phyloP scores from a whole-genome alignment of 192 early-diverging fungal genomes.

The Gryganskiella cystojenkinii region DNA sequence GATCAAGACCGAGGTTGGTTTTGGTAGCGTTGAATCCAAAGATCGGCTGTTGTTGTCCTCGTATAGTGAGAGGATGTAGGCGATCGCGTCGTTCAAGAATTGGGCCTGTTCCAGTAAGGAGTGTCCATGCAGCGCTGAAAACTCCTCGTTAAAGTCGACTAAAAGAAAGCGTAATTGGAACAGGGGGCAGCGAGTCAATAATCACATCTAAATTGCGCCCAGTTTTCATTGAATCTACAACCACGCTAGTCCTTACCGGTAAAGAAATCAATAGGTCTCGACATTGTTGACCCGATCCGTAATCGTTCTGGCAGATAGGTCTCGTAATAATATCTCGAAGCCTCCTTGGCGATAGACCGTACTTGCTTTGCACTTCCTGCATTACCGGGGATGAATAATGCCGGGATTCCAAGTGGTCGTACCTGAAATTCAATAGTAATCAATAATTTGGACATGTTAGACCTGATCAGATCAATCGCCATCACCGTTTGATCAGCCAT shows the following conservation, averaged over 20 bases:
- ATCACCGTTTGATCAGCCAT: not conserved
- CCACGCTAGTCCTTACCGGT: constrained; percentile 56
- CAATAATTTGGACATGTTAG: not conserved
- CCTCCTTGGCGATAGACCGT: constrained; percentile 82
- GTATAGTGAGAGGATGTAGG: constrained; percentile 82
- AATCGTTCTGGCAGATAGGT: constrained; percentile 35
- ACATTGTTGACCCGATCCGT: constrained; percentile 34
- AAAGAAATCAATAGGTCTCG: constrained; percentile 67
- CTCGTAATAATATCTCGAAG: constrained; percentile 72
- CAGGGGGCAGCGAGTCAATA: not conserved
- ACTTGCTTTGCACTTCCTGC: constrained; percentile 95
- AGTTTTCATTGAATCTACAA: too few relatives aligned
- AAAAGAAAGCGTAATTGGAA: constrained; percentile 5
- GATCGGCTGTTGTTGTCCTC: constrained; percentile 63
- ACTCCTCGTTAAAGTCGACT: constrained; percentile 90
- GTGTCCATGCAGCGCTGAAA: constrained; percentile 89
- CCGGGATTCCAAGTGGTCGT: constrained; percentile 82
- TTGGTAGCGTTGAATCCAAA: constrained; percentile 40
- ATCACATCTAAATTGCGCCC: not conserved
- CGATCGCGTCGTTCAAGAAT: constrained; percentile 85
- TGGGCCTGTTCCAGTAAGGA: constrained; percentile 88
- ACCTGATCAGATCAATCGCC: too few relatives aligned
- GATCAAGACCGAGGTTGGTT: constrained; percentile 81
- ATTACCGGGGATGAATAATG: constrained; percentile 95
- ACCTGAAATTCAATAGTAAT: constrained; percentile 10